Evolutionary conservation across 2,329 filamentous ascomycete species (phyloP).

Genomic region (Mycogone perniciosa): DNA sequence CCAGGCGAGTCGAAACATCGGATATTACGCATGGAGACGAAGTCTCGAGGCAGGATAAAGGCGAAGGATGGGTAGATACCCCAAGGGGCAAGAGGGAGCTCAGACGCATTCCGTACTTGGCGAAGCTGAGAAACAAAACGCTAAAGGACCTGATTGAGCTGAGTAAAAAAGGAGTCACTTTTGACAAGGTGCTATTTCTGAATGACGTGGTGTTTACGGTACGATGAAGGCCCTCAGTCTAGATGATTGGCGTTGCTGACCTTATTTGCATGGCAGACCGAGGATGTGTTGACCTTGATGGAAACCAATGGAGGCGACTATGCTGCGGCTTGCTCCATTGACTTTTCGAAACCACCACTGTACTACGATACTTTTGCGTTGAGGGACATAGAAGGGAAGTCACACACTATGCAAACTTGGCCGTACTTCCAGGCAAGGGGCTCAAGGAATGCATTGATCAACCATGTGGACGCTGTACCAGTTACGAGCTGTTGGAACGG

Average conservation of each 20-base stretch:
- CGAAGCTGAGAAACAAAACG: slow-evolving; percentile 57
- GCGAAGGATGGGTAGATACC: slow-evolving; percentile 60
- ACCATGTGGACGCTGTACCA: slow-evolving; percentile 39
- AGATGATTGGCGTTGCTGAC: not conserved
- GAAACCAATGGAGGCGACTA: slow-evolving; percentile 53
- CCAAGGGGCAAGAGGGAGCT: slow-evolving; percentile 46
- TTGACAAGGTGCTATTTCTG: slow-evolving; percentile 55
- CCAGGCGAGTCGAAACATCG: slow-evolving; percentile 51
- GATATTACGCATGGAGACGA: slow-evolving; percentile 53
- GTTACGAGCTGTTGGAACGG: slow-evolving; percentile 42
- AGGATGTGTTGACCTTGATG: slow-evolving; percentile 50
- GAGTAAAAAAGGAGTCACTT: slow-evolving; percentile 40
- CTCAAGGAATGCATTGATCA: slow-evolving; percentile 49
- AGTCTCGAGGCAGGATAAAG: slow-evolving; percentile 36
- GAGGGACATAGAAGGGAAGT: slow-evolving; percentile 45
- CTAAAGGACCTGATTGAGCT: slow-evolving; percentile 52
- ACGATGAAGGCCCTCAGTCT: not conserved
- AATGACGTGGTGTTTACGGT: slow-evolving; percentile 60
- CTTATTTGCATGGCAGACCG: slow-evolving; percentile 30
- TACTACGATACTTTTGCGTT: slow-evolving; percentile 61
- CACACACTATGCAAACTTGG: slow-evolving; percentile 49
- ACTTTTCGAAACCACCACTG: slow-evolving; percentile 47
- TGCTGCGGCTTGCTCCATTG: slow-evolving; percentile 56
- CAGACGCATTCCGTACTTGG: slow-evolving; percentile 62
- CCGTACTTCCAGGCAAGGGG: slow-evolving; percentile 48